Evolutionary conservation across 192 early-diverging fungal species (phyloP).

Genomic region (Coemansia interrupta): DNA sequence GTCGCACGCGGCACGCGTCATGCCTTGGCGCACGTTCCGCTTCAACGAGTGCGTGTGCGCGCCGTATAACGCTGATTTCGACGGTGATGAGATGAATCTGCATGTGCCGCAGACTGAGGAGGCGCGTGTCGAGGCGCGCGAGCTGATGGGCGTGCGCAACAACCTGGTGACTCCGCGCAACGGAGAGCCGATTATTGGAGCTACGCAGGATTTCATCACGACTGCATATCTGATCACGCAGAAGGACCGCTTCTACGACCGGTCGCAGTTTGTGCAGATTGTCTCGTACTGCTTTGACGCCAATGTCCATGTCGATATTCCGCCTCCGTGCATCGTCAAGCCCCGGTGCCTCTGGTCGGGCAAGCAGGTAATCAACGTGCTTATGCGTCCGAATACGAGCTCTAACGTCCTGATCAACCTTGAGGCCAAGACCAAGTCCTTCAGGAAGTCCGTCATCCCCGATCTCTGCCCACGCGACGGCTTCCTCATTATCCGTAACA

Average conservation of each 20-base stretch:
- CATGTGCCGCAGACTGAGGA: conserved; percentile 99
- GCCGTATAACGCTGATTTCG: conserved; percentile 99
- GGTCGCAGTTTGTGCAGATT: conserved; percentile 87
- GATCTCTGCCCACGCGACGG: conserved; percentile 89
- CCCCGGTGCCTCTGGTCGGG: conserved; percentile 92
- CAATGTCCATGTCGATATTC: conserved; percentile 79
- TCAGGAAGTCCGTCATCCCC: conserved; percentile 55
- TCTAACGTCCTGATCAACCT: conserved; percentile 76
- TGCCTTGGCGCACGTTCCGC: conserved; percentile 96
- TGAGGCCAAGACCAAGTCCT: conserved; percentile 81
- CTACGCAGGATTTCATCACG: conserved; percentile 99
- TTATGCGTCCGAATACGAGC: conserved; percentile 79
- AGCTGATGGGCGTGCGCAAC: conserved; percentile 94
- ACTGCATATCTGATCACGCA: conserved; percentile 88
- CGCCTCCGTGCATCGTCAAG: conserved; percentile 88
- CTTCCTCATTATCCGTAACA: conserved; percentile 86
- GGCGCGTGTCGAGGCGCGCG: conserved; percentile 91
- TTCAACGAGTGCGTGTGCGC: conserved; percentile 99
- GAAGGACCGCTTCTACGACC: conserved; percentile 94
- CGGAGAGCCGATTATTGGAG: conserved; percentile 96
- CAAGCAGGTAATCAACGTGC: conserved; percentile 88
- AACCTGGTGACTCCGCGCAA: conserved; percentile 98
- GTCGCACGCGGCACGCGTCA: conserved; percentile 87
- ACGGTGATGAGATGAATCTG: conserved; percentile 99
- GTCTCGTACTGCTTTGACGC: conserved; percentile 91